Percentiles rank a stretch among this genome's conserved stretches.
Evolutionary conservation across 1,139 yeast species (phyloP).

Genomic region (Pichia norvegensis): DNA sequence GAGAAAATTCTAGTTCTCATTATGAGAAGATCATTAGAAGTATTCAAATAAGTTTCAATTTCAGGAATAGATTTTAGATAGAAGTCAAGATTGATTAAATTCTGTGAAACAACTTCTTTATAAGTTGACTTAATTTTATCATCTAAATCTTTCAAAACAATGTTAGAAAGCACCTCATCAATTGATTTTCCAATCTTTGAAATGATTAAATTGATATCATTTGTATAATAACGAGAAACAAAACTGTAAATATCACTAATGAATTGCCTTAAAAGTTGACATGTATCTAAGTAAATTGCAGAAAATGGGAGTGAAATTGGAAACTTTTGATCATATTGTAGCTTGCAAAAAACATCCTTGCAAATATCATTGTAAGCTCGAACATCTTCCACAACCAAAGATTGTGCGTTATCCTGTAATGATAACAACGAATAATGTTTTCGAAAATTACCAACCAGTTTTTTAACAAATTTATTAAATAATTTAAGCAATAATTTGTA

Average conservation of each 20-base stretch:
- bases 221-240: conserved; percentile 55
- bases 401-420: conserved; percentile 83
- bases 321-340: conserved; percentile 41
- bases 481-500: conserved; percentile 55
- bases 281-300: conserved; percentile 77
- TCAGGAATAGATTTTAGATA: conserved; percentile 57
- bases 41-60: conserved; percentile 35
- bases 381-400: conserved; percentile 58
- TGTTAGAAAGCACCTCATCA: conserved; percentile 61
- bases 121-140: conserved; percentile 63
- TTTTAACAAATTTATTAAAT: conserved; percentile 54
- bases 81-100: conserved; percentile 79
- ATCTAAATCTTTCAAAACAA: conserved; percentile 61
- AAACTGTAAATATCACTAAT: conserved; percentile 57
- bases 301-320: conserved; percentile 86
- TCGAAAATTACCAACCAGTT: conserved; percentile 50
- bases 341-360: conserved; percentile 61
- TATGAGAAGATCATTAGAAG: conserved; percentile 25
- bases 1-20: conserved; percentile 21
- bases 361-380: conserved; percentile 54
- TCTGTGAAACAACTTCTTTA: conserved; percentile 87
- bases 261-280: conserved; percentile 63
- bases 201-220: conserved; percentile 38
- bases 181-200: conserved; percentile 53
- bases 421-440: conserved; percentile 55